A percentile compares a stretch with the other conserved stretches of the same genome.
phyloP scores from a whole-genome alignment of 1,284 basidiomycete genomes.

The Austroboletus niveus region DNA sequence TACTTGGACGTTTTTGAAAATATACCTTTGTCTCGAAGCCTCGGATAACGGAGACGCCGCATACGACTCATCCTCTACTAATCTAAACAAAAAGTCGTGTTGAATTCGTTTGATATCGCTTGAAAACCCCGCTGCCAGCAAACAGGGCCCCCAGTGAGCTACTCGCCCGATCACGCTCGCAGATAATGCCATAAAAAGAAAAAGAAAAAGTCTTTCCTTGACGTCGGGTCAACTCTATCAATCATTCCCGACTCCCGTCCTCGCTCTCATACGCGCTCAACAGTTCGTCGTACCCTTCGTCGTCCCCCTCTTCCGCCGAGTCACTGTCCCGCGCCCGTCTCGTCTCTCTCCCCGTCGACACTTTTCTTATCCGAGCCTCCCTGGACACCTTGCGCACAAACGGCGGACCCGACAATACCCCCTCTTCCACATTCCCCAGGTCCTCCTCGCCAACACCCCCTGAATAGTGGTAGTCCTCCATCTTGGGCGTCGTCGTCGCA shows the following conservation, averaged over 20 bases:
- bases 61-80: neutral
- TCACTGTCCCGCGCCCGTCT: conserved; percentile 51
- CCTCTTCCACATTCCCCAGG: neutral
- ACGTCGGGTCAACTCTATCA: no score
- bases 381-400: conserved; percentile 44
- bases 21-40: neutral
- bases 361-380: conserved; percentile 46
- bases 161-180: no score
- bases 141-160: neutral
- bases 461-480: conserved; percentile 38
- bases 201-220: neutral
- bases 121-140: neutral
- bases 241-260: conserved; percentile 36
- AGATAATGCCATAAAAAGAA: no score
- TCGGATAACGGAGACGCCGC: neutral
- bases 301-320: conserved; percentile 66
- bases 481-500: conserved; percentile 51
- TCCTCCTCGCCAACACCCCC: conserved; percentile 24
- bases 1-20: no score
- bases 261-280: conserved; percentile 79
- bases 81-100: neutral
- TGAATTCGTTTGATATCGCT: neutral
- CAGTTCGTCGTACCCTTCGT: conserved; percentile 75
- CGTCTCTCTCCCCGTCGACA: conserved; percentile 42
- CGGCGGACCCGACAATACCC: conserved; percentile 32